Evolutionary conservation across 2,329 filamentous ascomycete species (phyloP), one percentile per base, ranked within the genome.

Genomic region (Aspergillus pseudoviridinutans): DNA sequence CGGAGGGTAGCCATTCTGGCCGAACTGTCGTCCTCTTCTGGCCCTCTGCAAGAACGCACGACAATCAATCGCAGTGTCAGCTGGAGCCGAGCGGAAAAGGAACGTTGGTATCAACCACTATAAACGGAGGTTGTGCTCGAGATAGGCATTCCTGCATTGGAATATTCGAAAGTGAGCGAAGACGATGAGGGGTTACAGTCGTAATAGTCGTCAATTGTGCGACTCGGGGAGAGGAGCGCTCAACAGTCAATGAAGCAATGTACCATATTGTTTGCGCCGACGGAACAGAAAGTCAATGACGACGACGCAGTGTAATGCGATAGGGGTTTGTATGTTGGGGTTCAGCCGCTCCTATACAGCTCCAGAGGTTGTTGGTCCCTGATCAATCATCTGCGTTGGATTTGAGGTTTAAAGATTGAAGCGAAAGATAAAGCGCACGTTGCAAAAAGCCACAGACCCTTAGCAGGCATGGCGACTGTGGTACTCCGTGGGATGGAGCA

Each of bases 1-100:
- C 64, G 67, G n/a, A 61, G 53, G 9, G 63, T 62, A 51, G 67
- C 64, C 70, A 72, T 72, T 47, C 56, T 63, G 52, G 58, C 51
- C 3, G 32, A 28, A 17, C 41, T 47, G 20, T 14, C 6, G 22
- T 47, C 12, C 22, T 17, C 24, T 50, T 27, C 10, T 49, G 22
- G 46, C 10, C n/a, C 42, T 27, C 44, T 35, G 27, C 28, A 60
- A 53, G 42, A 49, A 54, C 49, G 53, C 38, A 20, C 24, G 46
- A 51, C 38, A 55, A 54, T 56, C 24, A 32, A 35, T 49, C 27
- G 47, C 2, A 27, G 35, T 32, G 22, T 52, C 50, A 56, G 44
- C 17, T 53, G 42, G 25, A 27, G 44, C 4, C 35, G 42, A 49
- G n/a, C 27, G 22, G 28, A 52, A 52, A 28, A 53, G 49, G 38